Evolutionary conservation across 2,329 filamentous ascomycete genomes (phyloP).

Genomic region (Beauveria sp.): DNA sequence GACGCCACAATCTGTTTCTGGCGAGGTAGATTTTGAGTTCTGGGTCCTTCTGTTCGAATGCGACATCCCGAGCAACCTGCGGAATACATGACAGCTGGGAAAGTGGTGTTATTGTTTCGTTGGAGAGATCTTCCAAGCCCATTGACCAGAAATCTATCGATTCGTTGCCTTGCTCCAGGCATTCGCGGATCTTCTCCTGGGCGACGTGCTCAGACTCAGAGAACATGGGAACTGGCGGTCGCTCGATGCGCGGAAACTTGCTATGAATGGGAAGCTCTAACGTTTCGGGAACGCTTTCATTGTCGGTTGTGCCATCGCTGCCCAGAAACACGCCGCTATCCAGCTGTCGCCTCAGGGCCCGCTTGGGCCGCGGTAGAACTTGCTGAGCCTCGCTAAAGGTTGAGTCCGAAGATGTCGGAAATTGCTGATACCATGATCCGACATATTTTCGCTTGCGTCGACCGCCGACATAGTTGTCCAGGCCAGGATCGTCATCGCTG

Average conservation of each 20-base stretch:
- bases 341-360: slow-evolving; percentile 48
- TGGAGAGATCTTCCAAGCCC: slow-evolving; percentile 44
- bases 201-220: slow-evolving; percentile 37
- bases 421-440: slow-evolving; percentile 62
- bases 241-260: slow-evolving; percentile 31
- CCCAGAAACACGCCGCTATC: slow-evolving; percentile 66
- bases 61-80: slow-evolving; percentile 45
- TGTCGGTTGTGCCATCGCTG: slow-evolving; percentile 46
- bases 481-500: slow-evolving; percentile 60
- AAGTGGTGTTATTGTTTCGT: slow-evolving; percentile 50
- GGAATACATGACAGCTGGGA: slow-evolving; percentile 47
- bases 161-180: slow-evolving; percentile 52
- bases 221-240: slow-evolving; percentile 21
- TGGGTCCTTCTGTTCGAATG: slow-evolving; percentile 52
- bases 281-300: slow-evolving; percentile 26
- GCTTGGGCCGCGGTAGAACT: slow-evolving; percentile 33
- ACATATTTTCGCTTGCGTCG: slow-evolving; percentile 54
- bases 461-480: slow-evolving; percentile 55
- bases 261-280: slow-evolving; percentile 25
- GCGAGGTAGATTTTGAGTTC: slow-evolving; percentile 54
- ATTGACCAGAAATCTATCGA: slow-evolving; percentile 54
- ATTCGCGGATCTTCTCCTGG: slow-evolving; percentile 38
- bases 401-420: slow-evolving; percentile 42
- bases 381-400: slow-evolving; percentile 31
- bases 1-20: slow-evolving; percentile 45